phyloP scores from a whole-genome alignment of 225 moss, liverwort and hornwort species.

The Takakia lepidozioides region DNA sequence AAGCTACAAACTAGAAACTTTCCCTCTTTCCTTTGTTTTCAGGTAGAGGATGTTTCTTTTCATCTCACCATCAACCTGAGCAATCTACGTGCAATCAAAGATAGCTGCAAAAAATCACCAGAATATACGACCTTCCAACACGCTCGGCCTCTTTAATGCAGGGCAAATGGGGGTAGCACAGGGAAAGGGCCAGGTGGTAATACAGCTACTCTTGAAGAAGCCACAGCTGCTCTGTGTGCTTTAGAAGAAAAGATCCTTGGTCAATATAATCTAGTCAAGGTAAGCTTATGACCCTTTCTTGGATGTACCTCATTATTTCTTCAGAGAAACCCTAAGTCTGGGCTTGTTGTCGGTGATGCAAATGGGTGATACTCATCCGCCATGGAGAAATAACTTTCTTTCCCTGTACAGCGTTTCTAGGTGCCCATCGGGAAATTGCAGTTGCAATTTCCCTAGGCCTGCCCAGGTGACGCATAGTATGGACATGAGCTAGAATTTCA shows the following conservation, averaged over 20 bases:
- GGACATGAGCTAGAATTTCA: no score
- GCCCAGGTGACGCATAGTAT: no score
- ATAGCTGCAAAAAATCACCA: no score
- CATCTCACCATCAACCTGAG: no score
- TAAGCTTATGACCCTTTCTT: no score
- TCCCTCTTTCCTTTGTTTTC: background rate
- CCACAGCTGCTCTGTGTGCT: slow-evolving; percentile 36
- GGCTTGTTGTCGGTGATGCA: background rate
- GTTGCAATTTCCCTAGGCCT: no score
- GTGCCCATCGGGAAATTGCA: no score
- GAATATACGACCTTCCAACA: background rate
- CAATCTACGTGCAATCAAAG: no score
- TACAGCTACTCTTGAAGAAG: slow-evolving; percentile 61
- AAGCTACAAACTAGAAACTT: slow-evolving; percentile 2
- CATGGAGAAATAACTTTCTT: background rate
- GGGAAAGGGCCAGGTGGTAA: slow-evolving; percentile 31
- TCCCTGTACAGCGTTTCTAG: background rate
- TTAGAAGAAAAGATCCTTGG: slow-evolving; percentile 67
- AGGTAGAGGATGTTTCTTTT: no score
- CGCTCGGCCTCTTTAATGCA: background rate
- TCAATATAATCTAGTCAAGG: slow-evolving; percentile 70
- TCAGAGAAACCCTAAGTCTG: background rate
- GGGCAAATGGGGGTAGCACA: slow-evolving; percentile 19
- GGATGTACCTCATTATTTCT: background rate
- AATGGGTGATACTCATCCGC: no score